Conservation (phyloP, 2,329 filamentous ascomycete genomes). For the Diaporthe ampelina region DNA sequence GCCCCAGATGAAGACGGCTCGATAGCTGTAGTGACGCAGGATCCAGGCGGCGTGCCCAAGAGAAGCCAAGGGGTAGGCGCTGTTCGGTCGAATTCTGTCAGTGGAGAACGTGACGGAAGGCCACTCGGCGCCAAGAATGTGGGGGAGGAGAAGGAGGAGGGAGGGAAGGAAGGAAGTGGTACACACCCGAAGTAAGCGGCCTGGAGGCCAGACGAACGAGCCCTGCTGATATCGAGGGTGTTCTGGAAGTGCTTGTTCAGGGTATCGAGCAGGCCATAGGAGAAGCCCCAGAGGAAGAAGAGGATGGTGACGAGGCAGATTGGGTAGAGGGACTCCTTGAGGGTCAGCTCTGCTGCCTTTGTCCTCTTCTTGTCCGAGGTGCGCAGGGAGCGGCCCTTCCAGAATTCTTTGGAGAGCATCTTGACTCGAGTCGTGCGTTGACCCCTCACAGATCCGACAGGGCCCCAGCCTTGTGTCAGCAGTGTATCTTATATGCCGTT, state of each 20-base stretch:
- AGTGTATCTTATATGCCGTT: not conserved
- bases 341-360: slow-evolving; percentile 68
- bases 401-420: slow-evolving; percentile 62
- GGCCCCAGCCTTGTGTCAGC: not conserved
- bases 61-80: slow-evolving; percentile 78
- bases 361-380: slow-evolving; percentile 58
- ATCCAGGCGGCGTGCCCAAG: slow-evolving; percentile 77
- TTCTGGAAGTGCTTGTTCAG: slow-evolving; percentile 69
- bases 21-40: slow-evolving; percentile 73
- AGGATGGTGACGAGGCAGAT: slow-evolving; percentile 75
- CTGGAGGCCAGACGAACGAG: slow-evolving; percentile 73
- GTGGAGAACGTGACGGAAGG: not conserved
- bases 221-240: slow-evolving; percentile 66
- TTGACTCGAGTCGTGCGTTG: not conserved
- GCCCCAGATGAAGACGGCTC: slow-evolving; percentile 76
- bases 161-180: too few species aligned
- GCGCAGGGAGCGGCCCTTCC: slow-evolving; percentile 60
- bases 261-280: slow-evolving; percentile 70
- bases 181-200: slow-evolving; percentile 74
- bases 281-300: slow-evolving; percentile 76
- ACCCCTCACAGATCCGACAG: not conserved
- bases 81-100: slow-evolving; percentile 44
- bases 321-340: slow-evolving; percentile 76
- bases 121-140: slow-evolving; percentile 33
- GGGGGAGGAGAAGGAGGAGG: slow-evolving; percentile 26